These are phyloP conservation scores for Carpinus viminea DNA, from an alignment of 306 rosid genomes.

Conservation along the genomic window DNA sequence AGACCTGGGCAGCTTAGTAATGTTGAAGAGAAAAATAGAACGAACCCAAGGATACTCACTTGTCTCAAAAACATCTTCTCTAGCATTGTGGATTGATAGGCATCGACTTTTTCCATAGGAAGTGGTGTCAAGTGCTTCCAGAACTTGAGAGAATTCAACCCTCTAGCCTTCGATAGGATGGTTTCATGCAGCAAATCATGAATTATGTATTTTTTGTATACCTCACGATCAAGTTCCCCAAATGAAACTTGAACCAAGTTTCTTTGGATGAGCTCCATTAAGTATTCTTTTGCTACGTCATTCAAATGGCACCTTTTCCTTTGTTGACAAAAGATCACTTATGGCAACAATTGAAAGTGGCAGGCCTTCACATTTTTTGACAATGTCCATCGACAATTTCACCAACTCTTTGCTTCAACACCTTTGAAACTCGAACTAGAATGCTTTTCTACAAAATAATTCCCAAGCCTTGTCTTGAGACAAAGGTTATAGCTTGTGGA, in stretches of 20 bases:
- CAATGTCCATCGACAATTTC: background rate
- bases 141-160: too few species aligned
- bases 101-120: too few species aligned
- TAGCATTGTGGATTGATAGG: background rate
- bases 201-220: background rate
- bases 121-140: background rate
- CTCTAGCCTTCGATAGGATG: constrained; percentile 1
- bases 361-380: constrained; percentile 12
- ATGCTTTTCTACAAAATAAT: background rate
- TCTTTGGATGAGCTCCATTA: too few species aligned
- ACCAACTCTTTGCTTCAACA: background rate
- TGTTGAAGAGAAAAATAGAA: background rate
- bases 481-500: background rate
- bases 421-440: background rate
- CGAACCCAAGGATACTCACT: background rate
- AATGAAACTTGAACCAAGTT: background rate
- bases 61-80: background rate
- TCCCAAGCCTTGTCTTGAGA: background rate
- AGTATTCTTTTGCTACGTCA: constrained; percentile 4
- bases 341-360: constrained; percentile 23
- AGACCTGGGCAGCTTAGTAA: background rate
- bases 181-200: background rate
- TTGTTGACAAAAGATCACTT: constrained; percentile 17
- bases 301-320: background rate
- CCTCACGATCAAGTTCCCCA: background rate